Evolutionary conservation across 345 rosid species (phyloP).

Genomic region (Camelina laxa): DNA sequence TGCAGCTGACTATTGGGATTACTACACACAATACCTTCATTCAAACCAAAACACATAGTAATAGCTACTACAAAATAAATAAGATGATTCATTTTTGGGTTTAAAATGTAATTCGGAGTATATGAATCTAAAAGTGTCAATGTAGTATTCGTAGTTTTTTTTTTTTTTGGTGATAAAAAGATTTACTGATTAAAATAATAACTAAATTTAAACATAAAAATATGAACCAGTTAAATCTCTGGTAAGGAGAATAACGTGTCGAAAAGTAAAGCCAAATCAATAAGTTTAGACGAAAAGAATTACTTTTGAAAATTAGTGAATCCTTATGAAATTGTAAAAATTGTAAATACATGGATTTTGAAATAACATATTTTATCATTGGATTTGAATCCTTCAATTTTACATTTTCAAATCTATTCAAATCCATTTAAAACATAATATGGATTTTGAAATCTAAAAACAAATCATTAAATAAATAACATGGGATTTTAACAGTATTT

Average conservation of each 20-base stretch:
- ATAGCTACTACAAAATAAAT: not conserved
- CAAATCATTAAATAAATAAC: no score
- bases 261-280: not conserved
- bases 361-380: no score
- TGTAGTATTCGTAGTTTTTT: slow-evolving; percentile 1
- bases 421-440: no score
- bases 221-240: not conserved
- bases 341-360: no score
- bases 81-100: slow-evolving; percentile 9
- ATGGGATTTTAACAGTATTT: no score
- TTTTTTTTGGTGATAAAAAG: not conserved
- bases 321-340: no score
- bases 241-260: not conserved
- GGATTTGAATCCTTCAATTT: no score
- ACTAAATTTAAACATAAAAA: slow-evolving; percentile 2
- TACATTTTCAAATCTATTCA: no score
- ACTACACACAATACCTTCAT: slow-evolving; percentile 21
- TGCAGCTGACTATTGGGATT: not conserved
- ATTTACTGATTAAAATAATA: not conserved
- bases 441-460: no score
- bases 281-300: not conserved
- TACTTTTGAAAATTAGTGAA: not conserved
- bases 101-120: not conserved
- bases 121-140: not conserved
- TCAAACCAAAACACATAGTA: slow-evolving; percentile 17